Conservation (phyloP, 148 eudicot genomes). For the Mesembryanthemum crystallinum region DNA sequence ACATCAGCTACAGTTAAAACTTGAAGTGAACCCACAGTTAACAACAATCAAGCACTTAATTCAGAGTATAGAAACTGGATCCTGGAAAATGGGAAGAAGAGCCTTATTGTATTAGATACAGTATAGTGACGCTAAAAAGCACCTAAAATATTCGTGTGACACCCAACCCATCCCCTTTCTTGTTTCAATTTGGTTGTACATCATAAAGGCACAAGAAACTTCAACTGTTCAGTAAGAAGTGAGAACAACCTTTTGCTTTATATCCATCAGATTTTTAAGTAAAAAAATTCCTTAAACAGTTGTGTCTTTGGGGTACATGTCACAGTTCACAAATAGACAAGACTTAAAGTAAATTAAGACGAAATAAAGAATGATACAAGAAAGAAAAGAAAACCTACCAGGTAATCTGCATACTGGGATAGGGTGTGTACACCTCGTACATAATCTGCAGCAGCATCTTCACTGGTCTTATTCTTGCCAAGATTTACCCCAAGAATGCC, state of each 20-base stretch:
- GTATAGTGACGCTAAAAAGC: neutral
- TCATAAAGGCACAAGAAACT: neutral
- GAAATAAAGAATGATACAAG: neutral
- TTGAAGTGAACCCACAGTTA: neutral
- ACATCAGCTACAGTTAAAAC: neutral
- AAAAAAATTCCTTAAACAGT: neutral
- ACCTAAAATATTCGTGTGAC: neutral
- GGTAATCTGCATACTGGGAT: constrained; percentile 98
- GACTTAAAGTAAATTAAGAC: neutral
- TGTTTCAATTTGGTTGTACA: neutral
- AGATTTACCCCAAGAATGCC: constrained; percentile 98
- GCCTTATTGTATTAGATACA: neutral
- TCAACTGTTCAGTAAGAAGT: neutral
- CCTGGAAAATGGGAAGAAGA: neutral
- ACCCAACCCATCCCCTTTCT: neutral
- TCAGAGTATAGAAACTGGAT: neutral
- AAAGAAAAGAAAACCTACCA: constrained; percentile 46
- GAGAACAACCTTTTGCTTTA: neutral
- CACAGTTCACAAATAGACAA: neutral
- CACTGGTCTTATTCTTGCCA: constrained; percentile 93
- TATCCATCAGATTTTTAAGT: neutral
- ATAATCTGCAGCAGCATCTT: constrained; percentile 97
- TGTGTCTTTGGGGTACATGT: neutral
- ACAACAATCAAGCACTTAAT: neutral
- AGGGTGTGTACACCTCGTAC: constrained; percentile 99